Base-by-base conservation (phyloP, 805 yeast species). In the Cyberlindnera suaveolens region DNA sequence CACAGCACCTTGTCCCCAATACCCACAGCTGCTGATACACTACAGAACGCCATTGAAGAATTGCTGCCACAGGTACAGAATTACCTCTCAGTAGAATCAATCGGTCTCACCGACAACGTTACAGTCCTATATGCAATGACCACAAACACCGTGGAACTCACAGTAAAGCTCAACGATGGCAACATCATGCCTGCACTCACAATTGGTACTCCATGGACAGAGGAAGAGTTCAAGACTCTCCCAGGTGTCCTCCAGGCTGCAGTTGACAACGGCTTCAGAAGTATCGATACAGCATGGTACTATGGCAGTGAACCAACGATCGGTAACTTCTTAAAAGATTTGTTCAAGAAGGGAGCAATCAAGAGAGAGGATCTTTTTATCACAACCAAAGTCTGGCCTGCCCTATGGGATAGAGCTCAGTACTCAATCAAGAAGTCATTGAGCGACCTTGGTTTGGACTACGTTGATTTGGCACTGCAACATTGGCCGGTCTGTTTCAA, bases 401-500 rank as follows among this genome's bases (percentile, higher is more conserved):
- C 72, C n/a, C 62, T 71, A 45, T 80, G 78, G 66, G 59, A 68
- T 47, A 59, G 62, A 16, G 80, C 77, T 6, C 77, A 64, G 40
- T 64, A 59, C 31, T 82, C 83, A 1, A 63, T 86, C 36, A 71
- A 77, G 19, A 66, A 64, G 34, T 81, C 90, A 3, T 68, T 87
- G 53, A 53, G 68, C 47, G 75, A 75, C 47, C 67, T 86, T 47
- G 79, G 78, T 0, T 56, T 85, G 41, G 95, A 83, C 38, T 86
- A 87, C 56, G 81, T 85, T 38, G 96, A 87, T 58, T 66, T 87
- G 50, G 75, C 78, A 54, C 71, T 88, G 51, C 76, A 85, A 56
- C 96, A 87, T 63, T 88, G 87, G 80, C 96, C 96, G 49, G 72
- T 85, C 14, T 82, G 95, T 18, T 82, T 80, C 31, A 44, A 46